Evolutionary conservation across 2,329 filamentous ascomycete genomes (phyloP).

Genomic region (Colletotrichum phormii): DNA sequence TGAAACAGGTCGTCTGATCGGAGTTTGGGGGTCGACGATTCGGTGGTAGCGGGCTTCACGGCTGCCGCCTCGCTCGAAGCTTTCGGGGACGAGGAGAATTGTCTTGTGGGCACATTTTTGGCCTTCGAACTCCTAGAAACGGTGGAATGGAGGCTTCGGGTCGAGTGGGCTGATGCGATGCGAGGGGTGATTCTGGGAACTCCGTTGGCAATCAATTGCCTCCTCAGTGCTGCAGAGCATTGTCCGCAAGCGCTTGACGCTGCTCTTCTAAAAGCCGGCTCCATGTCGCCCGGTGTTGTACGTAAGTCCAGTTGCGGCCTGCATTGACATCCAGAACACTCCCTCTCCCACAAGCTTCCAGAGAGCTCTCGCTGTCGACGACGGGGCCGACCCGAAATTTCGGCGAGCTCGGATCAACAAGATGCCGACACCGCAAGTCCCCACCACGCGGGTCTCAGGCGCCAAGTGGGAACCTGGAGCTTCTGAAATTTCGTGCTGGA

Average conservation of each 20-base stretch:
- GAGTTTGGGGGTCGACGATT: slow-evolving; percentile 54
- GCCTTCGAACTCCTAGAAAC: slow-evolving; percentile 31
- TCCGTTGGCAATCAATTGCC: slow-evolving; percentile 34
- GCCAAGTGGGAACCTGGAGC: slow-evolving; percentile 32
- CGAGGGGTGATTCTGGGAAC: slow-evolving; percentile 11
- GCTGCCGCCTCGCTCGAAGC: slow-evolving; percentile 43
- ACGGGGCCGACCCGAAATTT: slow-evolving; percentile 34
- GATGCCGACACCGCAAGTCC: neutral
- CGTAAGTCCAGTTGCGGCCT: slow-evolving; percentile 1
- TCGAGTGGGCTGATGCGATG: slow-evolving; percentile 43
- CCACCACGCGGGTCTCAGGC: slow-evolving; percentile 10
- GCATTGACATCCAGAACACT: neutral
- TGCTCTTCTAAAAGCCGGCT: slow-evolving; percentile 40
- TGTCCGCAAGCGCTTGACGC: slow-evolving; percentile 40
- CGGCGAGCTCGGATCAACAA: slow-evolving; percentile 33
- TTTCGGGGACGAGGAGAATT: slow-evolving; percentile 46
- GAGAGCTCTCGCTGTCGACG: neutral
- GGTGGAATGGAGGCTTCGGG: slow-evolving; percentile 45
- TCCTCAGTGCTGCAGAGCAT: slow-evolving; percentile 36
- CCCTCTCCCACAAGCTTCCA: slow-evolving; percentile 1
- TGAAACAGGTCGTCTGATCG: slow-evolving; percentile 90
- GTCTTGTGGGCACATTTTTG: slow-evolving; percentile 39
- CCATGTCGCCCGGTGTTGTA: slow-evolving; percentile 27
- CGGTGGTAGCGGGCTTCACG: slow-evolving; percentile 38
- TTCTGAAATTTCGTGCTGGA: slow-evolving; percentile 36